Evolutionary conservation across 768 basidiomycete species (phyloP).

Genomic region (Scleroderma bovista): DNA sequence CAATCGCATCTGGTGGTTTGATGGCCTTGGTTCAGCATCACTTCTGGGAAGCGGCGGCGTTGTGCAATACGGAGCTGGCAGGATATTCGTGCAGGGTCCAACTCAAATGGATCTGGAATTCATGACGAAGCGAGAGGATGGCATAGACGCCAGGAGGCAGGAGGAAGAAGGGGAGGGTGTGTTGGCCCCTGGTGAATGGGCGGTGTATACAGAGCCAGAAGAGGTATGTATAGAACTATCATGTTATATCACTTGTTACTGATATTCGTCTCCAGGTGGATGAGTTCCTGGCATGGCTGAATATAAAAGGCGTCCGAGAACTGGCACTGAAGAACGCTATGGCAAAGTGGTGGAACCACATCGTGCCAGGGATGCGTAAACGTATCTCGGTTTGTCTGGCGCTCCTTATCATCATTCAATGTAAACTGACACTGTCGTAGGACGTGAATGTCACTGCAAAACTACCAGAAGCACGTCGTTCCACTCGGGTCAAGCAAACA

Average conservation of each 20-base stretch:
- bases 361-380: slow-evolving; percentile 72
- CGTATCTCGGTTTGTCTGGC: slow-evolving; percentile 58
- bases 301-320: slow-evolving; percentile 88
- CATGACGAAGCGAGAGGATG: slow-evolving; percentile 47
- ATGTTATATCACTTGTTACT: neutral
- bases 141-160: slow-evolving; percentile 51
- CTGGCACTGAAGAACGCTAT: slow-evolving; percentile 70
- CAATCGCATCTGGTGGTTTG: slow-evolving; percentile 98
- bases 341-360: slow-evolving; percentile 80
- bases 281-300: slow-evolving; percentile 83
- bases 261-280: slow-evolving; percentile 52
- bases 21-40: slow-evolving; percentile 85
- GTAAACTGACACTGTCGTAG: slow-evolving; percentile 31
- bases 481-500: slow-evolving; percentile 59
- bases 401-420: neutral
- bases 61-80: slow-evolving; percentile 80
- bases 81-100: slow-evolving; percentile 91
- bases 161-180: slow-evolving; percentile 82
- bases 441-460: slow-evolving; percentile 66
- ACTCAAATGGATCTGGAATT: slow-evolving; percentile 74
- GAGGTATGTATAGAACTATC: slow-evolving; percentile 51
- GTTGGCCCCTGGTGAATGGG: slow-evolving; percentile 81
- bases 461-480: slow-evolving; percentile 76
- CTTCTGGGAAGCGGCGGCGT: slow-evolving; percentile 74
- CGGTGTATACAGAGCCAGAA: slow-evolving; percentile 79